Percentiles rank a stretch among this genome's conserved stretches.
Evolutionary conservation across 164 flowering plant genomes (phyloP).

Genomic region (Magnolia sinica): DNA sequence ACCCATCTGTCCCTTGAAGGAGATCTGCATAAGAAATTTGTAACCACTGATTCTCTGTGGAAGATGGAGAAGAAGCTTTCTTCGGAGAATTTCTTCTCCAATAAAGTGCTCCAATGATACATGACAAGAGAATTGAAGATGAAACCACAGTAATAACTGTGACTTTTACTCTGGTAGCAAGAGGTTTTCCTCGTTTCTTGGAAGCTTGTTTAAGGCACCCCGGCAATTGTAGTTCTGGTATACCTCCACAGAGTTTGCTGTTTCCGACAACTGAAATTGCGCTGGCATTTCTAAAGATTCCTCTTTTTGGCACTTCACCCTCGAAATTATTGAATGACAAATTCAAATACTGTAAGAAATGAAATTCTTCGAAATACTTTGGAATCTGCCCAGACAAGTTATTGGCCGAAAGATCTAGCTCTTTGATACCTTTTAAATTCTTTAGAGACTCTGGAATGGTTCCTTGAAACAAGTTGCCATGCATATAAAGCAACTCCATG

Average conservation of each 20-base stretch:
- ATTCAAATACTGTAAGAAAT: no score
- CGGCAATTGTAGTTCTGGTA: no score
- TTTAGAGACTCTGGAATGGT: no score
- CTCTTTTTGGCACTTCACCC: no score
- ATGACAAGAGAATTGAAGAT: not conserved
- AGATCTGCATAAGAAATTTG: slow-evolving; percentile 19
- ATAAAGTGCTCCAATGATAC: not conserved
- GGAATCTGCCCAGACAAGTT: no score
- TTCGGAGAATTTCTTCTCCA: slow-evolving; percentile 5
- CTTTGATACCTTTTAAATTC: no score
- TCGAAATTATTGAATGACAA: no score
- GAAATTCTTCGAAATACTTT: no score
- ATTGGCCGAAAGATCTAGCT: no score
- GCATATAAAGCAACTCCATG: no score
- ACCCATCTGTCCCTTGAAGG: slow-evolving; percentile 15
- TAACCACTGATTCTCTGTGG: not conserved
- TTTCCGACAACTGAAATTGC: not conserved
- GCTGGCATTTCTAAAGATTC: not conserved
- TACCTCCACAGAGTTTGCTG: not conserved
- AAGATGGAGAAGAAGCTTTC: not conserved
- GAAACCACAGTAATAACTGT: not conserved
- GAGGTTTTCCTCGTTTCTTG: not conserved
- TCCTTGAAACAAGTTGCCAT: no score
- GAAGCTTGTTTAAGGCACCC: no score
- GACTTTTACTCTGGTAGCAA: not conserved